Evolutionary conservation across 495 filamentous ascomycete species (phyloP).

Genomic region (Schizothecium vesticola): DNA sequence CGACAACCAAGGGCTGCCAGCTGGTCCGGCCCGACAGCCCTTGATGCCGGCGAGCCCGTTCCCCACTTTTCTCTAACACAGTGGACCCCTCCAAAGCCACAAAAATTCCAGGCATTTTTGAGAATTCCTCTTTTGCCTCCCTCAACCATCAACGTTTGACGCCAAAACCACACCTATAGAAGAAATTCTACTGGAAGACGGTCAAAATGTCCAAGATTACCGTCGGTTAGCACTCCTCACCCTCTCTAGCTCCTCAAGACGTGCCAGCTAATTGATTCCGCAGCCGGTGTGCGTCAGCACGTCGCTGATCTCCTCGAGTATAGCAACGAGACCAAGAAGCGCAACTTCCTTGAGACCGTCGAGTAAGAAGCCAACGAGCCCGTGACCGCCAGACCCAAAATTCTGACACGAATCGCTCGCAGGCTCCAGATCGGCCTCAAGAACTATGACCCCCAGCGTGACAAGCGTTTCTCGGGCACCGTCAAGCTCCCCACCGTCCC

Average conservation of each 20-base stretch:
- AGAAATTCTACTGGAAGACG: slow-evolving; percentile 39
- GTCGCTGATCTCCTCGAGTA: slow-evolving; percentile 86
- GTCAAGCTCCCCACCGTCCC: slow-evolving; percentile 79
- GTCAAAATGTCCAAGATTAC: slow-evolving; percentile 64
- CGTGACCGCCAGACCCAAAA: not conserved
- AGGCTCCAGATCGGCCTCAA: slow-evolving; percentile 96
- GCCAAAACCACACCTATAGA: slow-evolving; percentile 70
- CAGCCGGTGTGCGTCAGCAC: slow-evolving; percentile 94
- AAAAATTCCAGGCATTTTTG: slow-evolving; percentile 14
- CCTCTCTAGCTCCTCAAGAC: not conserved
- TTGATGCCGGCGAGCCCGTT: not conserved
- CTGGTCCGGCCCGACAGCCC: slow-evolving; percentile 1
- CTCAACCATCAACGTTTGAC: slow-evolving; percentile 24
- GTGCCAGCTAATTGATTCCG: slow-evolving; percentile 20
- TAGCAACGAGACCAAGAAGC: slow-evolving; percentile 96
- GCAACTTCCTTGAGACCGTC: slow-evolving; percentile 77
- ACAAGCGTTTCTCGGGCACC: slow-evolving; percentile 99
- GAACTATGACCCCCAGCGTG: slow-evolving; percentile 99
- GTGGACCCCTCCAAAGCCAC: slow-evolving; percentile 15
- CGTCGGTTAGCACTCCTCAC: slow-evolving; percentile 46
- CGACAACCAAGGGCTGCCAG: not conserved
- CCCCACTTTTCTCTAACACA: not conserved
- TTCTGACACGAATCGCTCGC: not conserved
- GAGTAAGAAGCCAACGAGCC: slow-evolving; percentile 19
- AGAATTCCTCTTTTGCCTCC: slow-evolving; percentile 17